Conservation (phyloP, 148 eudicot genomes). For the Hydrangea macrophylla region DNA sequence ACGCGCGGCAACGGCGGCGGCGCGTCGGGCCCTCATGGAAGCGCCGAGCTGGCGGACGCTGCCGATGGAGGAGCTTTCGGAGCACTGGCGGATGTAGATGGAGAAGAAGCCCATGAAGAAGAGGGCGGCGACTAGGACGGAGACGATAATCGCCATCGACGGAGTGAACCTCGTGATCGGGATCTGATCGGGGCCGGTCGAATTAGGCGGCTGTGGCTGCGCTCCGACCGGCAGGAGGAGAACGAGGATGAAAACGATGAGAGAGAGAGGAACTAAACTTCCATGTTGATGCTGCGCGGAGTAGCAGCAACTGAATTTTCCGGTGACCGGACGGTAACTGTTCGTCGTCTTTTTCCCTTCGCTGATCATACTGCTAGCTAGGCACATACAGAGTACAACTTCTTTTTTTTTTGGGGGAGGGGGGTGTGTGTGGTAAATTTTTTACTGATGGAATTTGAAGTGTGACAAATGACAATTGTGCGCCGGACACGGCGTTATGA, state of each 20-base stretch:
- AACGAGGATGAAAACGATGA: constrained; percentile 12
- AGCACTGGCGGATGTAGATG: constrained; percentile 66
- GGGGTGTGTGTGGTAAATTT: no score
- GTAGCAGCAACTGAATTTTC: neutral
- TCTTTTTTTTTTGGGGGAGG: neutral
- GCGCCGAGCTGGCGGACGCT: constrained; percentile 13
- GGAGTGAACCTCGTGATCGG: constrained; percentile 38
- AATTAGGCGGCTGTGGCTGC: constrained; percentile 3
- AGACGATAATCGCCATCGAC: constrained; percentile 49
- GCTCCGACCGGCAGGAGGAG: constrained; percentile 24
- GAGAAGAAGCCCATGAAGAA: constrained; percentile 71
- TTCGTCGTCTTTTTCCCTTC: neutral
- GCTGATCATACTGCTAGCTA: neutral
- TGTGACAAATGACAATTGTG: neutral
- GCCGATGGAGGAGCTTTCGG: constrained; percentile 15
- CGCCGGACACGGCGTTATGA: neutral
- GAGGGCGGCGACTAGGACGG: constrained; percentile 46
- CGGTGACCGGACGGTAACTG: neutral
- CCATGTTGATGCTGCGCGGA: neutral
- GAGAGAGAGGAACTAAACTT: neutral
- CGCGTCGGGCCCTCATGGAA: constrained; percentile 26
- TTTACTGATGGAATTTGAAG: neutral
- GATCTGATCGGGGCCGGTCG: constrained; percentile 1
- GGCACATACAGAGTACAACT: neutral
- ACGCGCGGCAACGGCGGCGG: constrained; percentile 11